phyloP scores from a whole-genome alignment of 345 rosid genomes.

The Rhizophora mangle region DNA sequence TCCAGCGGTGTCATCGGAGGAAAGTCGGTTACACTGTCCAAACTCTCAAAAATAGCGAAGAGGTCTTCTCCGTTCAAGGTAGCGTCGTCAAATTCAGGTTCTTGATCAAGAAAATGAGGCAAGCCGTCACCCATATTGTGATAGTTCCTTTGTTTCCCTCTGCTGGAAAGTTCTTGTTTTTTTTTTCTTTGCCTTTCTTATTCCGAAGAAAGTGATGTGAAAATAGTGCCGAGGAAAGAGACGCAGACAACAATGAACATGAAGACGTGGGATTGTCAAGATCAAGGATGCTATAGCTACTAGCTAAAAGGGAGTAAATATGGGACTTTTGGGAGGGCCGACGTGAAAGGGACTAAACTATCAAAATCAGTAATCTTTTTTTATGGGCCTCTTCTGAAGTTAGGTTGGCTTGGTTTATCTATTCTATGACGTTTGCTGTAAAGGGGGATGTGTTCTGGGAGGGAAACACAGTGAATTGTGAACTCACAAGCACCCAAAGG shows the following conservation, averaged over 20 bases:
- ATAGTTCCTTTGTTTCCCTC: too few relatives aligned
- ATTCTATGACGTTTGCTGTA: too few relatives aligned
- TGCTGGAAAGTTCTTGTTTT: too few relatives aligned
- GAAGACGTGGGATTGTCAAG: constrained; percentile 21
- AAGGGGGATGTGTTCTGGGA: too few relatives aligned
- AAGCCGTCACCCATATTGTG: constrained; percentile 41
- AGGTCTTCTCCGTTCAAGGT: constrained; percentile 63
- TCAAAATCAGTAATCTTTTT: constrained; percentile 46
- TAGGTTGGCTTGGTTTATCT: too few relatives aligned
- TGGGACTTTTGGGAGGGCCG: constrained; percentile 7
- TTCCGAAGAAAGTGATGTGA: constrained; percentile 7
- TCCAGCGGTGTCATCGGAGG: constrained; percentile 42
- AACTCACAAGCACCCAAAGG: too few relatives aligned
- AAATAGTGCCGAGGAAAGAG: constrained; percentile 13
- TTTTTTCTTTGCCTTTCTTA: too few relatives aligned
- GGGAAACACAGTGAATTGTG: too few relatives aligned
- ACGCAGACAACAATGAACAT: neutral
- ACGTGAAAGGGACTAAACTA: constrained; percentile 58
- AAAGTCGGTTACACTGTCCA: constrained; percentile 56
- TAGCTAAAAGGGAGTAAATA: constrained; percentile 42
- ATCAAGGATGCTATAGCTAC: constrained; percentile 8
- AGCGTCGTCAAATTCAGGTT: constrained; percentile 47
- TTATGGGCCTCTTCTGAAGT: neutral
- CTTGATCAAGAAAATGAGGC: constrained; percentile 44
- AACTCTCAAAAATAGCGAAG: constrained; percentile 69